These are phyloP conservation scores for Chimonanthus praecox DNA, from an alignment of 164 flowering plant species.

Conservation along the genomic window DNA sequence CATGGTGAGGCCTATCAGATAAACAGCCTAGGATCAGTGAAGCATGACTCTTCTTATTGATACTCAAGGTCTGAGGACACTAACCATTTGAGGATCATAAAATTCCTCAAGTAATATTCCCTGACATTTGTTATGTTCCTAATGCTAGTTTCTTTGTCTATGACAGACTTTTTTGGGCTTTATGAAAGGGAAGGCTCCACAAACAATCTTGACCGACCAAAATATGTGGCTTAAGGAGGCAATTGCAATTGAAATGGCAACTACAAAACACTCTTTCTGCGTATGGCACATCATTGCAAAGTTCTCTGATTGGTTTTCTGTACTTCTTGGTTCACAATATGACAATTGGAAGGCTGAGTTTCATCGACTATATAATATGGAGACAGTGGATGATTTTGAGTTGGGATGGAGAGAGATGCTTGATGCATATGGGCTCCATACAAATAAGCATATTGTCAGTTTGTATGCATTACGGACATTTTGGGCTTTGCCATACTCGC, in stretches of 20 bases:
- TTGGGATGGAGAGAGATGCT: slow-evolving; percentile 70
- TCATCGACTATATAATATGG: slow-evolving; percentile 55
- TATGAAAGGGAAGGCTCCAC: slow-evolving; percentile 75
- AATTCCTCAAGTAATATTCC: neutral
- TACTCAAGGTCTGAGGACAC: neutral
- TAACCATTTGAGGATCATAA: neutral
- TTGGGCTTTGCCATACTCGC: slow-evolving; percentile 74
- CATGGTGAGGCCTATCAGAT: neutral
- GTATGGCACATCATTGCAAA: slow-evolving; percentile 68
- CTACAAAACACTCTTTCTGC: slow-evolving; percentile 74
- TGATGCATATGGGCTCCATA: slow-evolving; percentile 50
- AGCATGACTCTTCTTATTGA: neutral
- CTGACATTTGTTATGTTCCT: neutral
- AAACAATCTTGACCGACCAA: slow-evolving; percentile 70
- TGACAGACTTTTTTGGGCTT: slow-evolving; percentile 61
- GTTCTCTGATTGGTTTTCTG: slow-evolving; percentile 76
- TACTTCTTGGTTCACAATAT: slow-evolving; percentile 55
- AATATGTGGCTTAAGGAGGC: slow-evolving; percentile 83
- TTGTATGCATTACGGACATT: slow-evolving; percentile 53
- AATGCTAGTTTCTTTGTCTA: slow-evolving; percentile 3
- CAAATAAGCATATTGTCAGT: slow-evolving; percentile 59
- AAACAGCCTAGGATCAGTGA: neutral
- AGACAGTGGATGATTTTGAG: slow-evolving; percentile 60
- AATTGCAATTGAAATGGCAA: slow-evolving; percentile 56
- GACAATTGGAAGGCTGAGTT: slow-evolving; percentile 75